These are phyloP conservation scores for Termitomyces sp. DNA, from an alignment of 768 basidiomycete species.

Conservation along the genomic window DNA sequence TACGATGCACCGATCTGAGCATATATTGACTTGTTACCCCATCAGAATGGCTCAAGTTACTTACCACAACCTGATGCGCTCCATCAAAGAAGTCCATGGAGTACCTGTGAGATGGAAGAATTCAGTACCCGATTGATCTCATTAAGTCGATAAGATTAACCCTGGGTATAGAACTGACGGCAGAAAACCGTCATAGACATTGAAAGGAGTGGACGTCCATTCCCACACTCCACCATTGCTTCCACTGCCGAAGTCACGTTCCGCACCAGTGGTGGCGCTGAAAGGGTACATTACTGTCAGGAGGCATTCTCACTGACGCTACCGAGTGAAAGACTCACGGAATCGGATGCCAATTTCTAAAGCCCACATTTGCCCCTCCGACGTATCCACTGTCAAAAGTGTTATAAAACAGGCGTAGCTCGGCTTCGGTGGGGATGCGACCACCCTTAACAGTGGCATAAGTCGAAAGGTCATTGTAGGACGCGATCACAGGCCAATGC, in stretches of 20 bases:
- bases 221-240: slow-evolving; percentile 98
- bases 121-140: background rate
- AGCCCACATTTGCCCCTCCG: slow-evolving; percentile 78
- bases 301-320: background rate
- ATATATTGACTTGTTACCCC: background rate
- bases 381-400: slow-evolving; percentile 70
- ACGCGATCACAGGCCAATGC: slow-evolving; percentile 83
- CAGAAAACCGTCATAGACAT: slow-evolving; percentile 67
- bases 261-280: slow-evolving; percentile 66
- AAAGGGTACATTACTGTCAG: background rate
- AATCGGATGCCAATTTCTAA: slow-evolving; percentile 90
- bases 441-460: slow-evolving; percentile 90
- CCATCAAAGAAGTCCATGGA: slow-evolving; percentile 91
- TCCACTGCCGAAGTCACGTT: slow-evolving; percentile 48
- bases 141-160: slow-evolving; percentile 27
- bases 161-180: slow-evolving; percentile 84
- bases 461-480: slow-evolving; percentile 70
- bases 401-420: slow-evolving; percentile 76
- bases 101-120: slow-evolving; percentile 38
- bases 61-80: slow-evolving; percentile 80
- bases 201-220: slow-evolving; percentile 86
- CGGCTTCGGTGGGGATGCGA: slow-evolving; percentile 85
- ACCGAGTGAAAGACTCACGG: slow-evolving; percentile 52
- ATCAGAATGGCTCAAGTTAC: slow-evolving; percentile 24
- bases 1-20: slow-evolving; percentile 85